Base-by-base conservation (phyloP, 2,329 filamentous ascomycete species). In the Claviceps sp. region DNA sequence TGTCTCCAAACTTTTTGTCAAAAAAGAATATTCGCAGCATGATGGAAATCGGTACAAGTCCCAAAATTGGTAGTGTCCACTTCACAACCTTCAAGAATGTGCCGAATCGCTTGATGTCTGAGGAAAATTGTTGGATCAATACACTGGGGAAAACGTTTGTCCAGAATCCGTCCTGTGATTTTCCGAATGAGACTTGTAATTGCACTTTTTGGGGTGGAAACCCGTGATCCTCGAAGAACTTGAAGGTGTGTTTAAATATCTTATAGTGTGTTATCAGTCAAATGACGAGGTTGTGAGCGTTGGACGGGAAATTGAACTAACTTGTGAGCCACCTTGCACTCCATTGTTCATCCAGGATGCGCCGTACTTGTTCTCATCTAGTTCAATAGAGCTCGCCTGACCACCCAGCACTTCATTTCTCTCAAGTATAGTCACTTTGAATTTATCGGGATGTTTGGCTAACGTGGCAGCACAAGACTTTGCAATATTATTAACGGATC, bases 1-100 rank as follows among this genome's bases (percentile, higher is more conserved):
- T 80, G 59, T 88, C 82, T 16, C 77, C 77, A 61, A 88, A 89
- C 51, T 85, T 82, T 9, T 77, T 73, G 52, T 73, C 82, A 66
- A 88, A 88, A 52, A 79, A 68, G 64, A 86, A 87, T 49, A 87
- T 64, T 52, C 77, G 78, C 58, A 88, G 71, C 62, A 88, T 74
- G 37, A 80, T 65, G 53, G 78, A 80, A 59, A 88, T 80, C 0
- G 80, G 80, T 1, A 84, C 61, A 2, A 84, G 63, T 0, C 77
- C 79, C 46, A 83, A 72, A 36, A 83, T 60, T 1, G 80, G 62
- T 67, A 82, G 75, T n/a, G 79, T 77, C 71, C 71, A 76, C 47
- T 78, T 74, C 11, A 82, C 71, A 17, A 82, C 66, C 50, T 72
- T 77, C 49, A 82, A 65, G 64, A 82, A 77, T 49, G 62, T 64